Evolutionary conservation across 2,329 filamentous ascomycete species (phyloP), one percentile per base, ranked within the genome.

Genomic region (Pyrenophora seminiperda): DNA sequence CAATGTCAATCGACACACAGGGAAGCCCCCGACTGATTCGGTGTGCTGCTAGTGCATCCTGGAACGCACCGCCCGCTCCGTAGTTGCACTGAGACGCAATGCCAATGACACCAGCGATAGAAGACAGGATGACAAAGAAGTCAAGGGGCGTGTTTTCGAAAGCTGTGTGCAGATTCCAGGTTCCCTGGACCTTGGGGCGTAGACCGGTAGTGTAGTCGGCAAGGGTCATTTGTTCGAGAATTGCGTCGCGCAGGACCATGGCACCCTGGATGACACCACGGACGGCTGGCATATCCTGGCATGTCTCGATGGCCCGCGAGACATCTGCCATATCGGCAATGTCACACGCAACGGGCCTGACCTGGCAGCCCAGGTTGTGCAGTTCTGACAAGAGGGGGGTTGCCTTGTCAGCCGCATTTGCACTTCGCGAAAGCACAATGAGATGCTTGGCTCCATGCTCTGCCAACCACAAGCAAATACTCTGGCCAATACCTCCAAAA

Each of bases 1-100:
- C 81, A 9, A 86, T 69, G 57, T 85, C 77, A 2, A 86, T 47
- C 1, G 49, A 27, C 2, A 70, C 0, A 77, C 76, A 78, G 3
- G 75, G 69, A 2, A 65, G 57, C 9, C 57, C 53, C 2, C 41
- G 42, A 5, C 15, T 32, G 10, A 31, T 39, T 1, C 65, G 54
- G 27, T 59, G 64, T 13, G 53, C 45, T 4, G 46, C 49, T 31
- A 68, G 63, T 4, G 52, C 30, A 36, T 64, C 62, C n/a, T 66
- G 62, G 56, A 66, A 68, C 0, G 49, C 41, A 50, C 80, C 80
- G 3, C 74, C 77, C 0, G 77, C 75, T 0, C 65, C 61, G 47
- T 82, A 82, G 53, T 74, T 77, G 4, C 71, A 56, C 53, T 82
- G 79, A 0, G 71, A 73, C 18, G 20, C 40, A 3, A 67, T 63